Evolutionary conservation across 2,329 filamentous ascomycete species (phyloP).

Genomic region (Penicillium thymicola): DNA sequence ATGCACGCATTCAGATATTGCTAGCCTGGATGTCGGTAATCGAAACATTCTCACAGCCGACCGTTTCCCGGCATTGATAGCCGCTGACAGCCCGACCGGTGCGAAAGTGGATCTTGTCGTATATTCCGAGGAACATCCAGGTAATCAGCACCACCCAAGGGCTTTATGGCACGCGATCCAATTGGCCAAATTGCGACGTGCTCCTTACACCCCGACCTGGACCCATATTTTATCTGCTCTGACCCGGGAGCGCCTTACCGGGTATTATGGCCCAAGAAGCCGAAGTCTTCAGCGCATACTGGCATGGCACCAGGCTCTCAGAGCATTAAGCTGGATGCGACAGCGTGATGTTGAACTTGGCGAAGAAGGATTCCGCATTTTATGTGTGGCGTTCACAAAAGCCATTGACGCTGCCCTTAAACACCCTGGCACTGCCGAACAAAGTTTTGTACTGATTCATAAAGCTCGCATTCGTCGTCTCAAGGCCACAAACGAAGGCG

Average conservation of each 20-base stretch:
- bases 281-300: slow-evolving; percentile 32
- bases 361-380: slow-evolving; percentile 32
- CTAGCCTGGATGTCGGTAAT: slow-evolving; percentile 9
- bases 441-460: slow-evolving; percentile 27
- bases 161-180: slow-evolving; percentile 38
- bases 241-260: slow-evolving; percentile 20
- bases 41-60: slow-evolving; percentile 20
- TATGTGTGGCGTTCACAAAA: slow-evolving; percentile 37
- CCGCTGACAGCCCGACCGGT: neutral
- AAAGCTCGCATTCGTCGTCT: slow-evolving; percentile 7
- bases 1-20: slow-evolving; percentile 30
- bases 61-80: slow-evolving; percentile 22
- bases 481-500: neutral
- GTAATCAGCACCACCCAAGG: slow-evolving; percentile 22
- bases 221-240: slow-evolving; percentile 35
- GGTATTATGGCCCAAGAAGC: slow-evolving; percentile 17
- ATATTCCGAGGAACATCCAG: slow-evolving; percentile 12
- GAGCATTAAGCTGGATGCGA: slow-evolving; percentile 36
- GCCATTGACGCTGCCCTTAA: slow-evolving; percentile 34
- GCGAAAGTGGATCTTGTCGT: slow-evolving; percentile 19
- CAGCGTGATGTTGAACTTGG: slow-evolving; percentile 30
- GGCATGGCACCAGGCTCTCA: slow-evolving; percentile 38
- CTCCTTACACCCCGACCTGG: slow-evolving; percentile 36
- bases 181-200: slow-evolving; percentile 31
- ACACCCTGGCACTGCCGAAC: slow-evolving; percentile 25